A percentile compares a stretch with the other conserved stretches of the same genome.
These are phyloP conservation scores for Coriaria nepalensis DNA, from an alignment of 306 rosid species.

Conservation along the genomic window DNA sequence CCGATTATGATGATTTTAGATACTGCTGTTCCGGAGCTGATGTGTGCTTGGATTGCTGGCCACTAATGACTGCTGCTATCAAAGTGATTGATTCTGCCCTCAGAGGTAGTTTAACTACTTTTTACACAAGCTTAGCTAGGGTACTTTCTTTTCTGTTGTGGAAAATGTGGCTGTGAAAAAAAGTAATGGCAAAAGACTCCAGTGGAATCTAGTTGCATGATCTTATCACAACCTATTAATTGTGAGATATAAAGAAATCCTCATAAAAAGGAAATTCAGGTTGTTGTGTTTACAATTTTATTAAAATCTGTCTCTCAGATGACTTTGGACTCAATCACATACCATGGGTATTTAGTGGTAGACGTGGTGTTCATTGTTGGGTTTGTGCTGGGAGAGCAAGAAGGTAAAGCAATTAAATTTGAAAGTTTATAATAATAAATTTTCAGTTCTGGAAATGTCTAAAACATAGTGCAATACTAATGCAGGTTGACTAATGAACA, in stretches of 20 bases:
- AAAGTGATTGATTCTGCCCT: constrained; percentile 73
- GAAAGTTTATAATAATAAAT: constrained; percentile 4
- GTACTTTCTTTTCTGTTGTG: too few species aligned
- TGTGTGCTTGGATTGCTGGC: constrained; percentile 91
- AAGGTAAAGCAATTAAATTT: constrained; percentile 30
- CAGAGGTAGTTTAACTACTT: constrained; percentile 34
- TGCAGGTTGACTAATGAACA: constrained; percentile 75
- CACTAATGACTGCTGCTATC: constrained; percentile 79
- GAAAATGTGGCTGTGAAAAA: too few species aligned
- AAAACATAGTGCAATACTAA: constrained; percentile 12
- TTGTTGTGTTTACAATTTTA: not conserved
- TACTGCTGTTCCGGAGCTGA: constrained; percentile 98
- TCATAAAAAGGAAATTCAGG: too few species aligned
- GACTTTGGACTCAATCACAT: constrained; percentile 83
- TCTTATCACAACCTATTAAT: too few species aligned
- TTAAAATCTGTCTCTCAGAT: constrained; percentile 31
- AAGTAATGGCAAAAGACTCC: too few species aligned
- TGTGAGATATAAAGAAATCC: too few species aligned
- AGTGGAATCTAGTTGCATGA: too few species aligned
- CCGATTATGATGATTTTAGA: constrained; percentile 84
- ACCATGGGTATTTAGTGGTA: constrained; percentile 90
- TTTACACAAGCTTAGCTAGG: too few species aligned
- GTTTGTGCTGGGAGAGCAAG: constrained; percentile 87
- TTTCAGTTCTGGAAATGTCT: constrained; percentile 4
- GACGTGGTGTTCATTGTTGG: constrained; percentile 98